phyloP scores from a whole-genome alignment of 1,139 yeast genomes.

The Protomyces gravidus region DNA sequence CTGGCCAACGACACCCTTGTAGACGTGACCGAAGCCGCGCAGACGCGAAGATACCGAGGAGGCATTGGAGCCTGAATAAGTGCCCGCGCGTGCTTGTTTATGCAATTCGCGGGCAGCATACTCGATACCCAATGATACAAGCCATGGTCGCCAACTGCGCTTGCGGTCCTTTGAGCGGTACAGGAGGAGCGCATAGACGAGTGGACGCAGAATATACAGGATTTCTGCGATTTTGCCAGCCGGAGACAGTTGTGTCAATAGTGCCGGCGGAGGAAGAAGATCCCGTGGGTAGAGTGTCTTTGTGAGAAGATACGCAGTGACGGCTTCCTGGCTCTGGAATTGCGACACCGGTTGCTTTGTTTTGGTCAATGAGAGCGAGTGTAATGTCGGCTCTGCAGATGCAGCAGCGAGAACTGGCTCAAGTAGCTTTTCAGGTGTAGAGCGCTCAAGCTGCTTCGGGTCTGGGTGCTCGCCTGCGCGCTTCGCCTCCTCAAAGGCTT shows the following conservation, averaged over 20 bases:
- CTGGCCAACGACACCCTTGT: not conserved
- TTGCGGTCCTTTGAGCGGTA: conserved; percentile 20
- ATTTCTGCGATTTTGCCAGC: conserved; percentile 41
- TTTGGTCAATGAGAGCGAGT: not conserved
- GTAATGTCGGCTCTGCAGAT: not conserved
- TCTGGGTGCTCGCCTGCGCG: conserved; percentile 12
- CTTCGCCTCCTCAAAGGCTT: not conserved
- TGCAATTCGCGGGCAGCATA: conserved; percentile 38
- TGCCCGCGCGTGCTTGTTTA: conserved; percentile 27
- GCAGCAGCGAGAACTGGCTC: not conserved
- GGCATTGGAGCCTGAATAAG: conserved; percentile 7
- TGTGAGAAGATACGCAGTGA: conserved; percentile 37
- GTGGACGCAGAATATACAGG: conserved; percentile 42
- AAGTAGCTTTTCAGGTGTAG: not conserved
- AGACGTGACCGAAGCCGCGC: not conserved
- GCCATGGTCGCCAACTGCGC: conserved; percentile 45
- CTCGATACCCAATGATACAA: conserved; percentile 43
- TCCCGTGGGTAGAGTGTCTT: conserved; percentile 41
- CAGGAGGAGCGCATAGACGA: conserved; percentile 41
- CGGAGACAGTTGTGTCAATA: conserved; percentile 38
- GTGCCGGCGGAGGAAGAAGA: conserved; percentile 39
- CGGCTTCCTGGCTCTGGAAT: conserved; percentile 37
- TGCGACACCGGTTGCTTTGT: conserved; percentile 39
- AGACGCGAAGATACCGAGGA: not conserved
- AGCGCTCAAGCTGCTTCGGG: not conserved